A percentile compares a stretch with the other conserved stretches of the same genome.
Evolutionary conservation across 306 rosid genomes (phyloP).

Genomic region (Prunus mongolica): DNA sequence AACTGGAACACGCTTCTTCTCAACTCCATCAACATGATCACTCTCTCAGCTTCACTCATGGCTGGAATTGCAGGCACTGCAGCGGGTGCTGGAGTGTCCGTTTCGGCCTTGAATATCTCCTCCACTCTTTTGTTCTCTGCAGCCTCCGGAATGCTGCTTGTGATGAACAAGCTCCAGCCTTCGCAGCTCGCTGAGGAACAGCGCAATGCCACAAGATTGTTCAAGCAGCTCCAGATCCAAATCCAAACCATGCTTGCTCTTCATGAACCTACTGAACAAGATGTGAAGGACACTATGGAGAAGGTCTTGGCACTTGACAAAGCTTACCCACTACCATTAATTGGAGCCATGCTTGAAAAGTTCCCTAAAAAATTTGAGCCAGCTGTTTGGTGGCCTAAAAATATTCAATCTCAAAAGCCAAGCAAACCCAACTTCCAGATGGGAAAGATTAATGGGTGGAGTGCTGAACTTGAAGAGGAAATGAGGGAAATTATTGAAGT

Average conservation of each 20-base stretch:
- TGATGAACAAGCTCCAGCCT: slow-evolving; percentile 74
- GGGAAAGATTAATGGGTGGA: slow-evolving; percentile 53
- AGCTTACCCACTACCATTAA: slow-evolving; percentile 75
- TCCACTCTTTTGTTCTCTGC: slow-evolving; percentile 58
- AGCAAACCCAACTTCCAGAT: not conserved
- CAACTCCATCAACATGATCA: slow-evolving; percentile 69
- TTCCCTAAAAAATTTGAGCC: slow-evolving; percentile 56
- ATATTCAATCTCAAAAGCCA: slow-evolving; percentile 1
- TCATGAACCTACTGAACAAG: slow-evolving; percentile 29
- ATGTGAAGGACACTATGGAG: slow-evolving; percentile 44
- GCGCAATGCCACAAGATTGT: slow-evolving; percentile 61
- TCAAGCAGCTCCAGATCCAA: slow-evolving; percentile 40
- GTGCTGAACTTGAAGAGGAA: slow-evolving; percentile 44
- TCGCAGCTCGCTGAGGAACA: slow-evolving; percentile 87
- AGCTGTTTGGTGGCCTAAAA: slow-evolving; percentile 74
- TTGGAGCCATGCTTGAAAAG: slow-evolving; percentile 76
- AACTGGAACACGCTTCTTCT: slow-evolving; percentile 66
- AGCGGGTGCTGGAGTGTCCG: slow-evolving; percentile 22
- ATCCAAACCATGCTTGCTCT: slow-evolving; percentile 35
- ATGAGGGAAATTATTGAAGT: slow-evolving; percentile 53
- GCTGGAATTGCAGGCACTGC: slow-evolving; percentile 44
- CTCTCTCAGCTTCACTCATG: slow-evolving; percentile 65
- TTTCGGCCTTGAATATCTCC: slow-evolving; percentile 47
- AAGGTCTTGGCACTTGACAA: slow-evolving; percentile 61
- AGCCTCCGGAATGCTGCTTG: slow-evolving; percentile 52